These are phyloP conservation scores for Panellus pusillus DNA, from an alignment of 768 basidiomycete species.

Conservation along the genomic window DNA sequence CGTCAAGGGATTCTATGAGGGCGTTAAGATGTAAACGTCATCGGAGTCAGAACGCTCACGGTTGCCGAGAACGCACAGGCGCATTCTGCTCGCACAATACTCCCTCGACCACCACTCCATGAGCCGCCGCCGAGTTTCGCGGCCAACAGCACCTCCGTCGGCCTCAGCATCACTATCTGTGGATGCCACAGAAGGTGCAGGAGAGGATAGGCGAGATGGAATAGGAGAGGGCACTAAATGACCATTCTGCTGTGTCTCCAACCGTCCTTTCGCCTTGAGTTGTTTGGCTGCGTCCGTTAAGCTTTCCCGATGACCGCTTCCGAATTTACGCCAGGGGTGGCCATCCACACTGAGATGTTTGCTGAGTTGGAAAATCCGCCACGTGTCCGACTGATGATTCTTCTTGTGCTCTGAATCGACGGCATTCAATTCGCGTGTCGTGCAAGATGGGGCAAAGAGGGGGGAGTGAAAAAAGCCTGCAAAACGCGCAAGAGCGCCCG, in stretches of 20 bases:
- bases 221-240: constrained; percentile 44
- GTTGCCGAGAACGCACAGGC: constrained; percentile 75
- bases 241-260: constrained; percentile 31
- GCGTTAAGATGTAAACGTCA: neutral
- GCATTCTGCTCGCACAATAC: constrained; percentile 84
- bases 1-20: constrained; percentile 68
- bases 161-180: constrained; percentile 59
- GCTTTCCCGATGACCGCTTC: constrained; percentile 80
- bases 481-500: constrained; percentile 74
- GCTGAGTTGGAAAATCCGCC: constrained; percentile 94
- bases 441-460: constrained; percentile 82
- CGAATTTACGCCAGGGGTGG: constrained; percentile 91
- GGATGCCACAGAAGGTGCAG: constrained; percentile 57
- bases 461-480: constrained; percentile 92
- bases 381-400: constrained; percentile 86
- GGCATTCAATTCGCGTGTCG: constrained; percentile 87
- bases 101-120: constrained; percentile 84
- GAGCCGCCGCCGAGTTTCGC: constrained; percentile 74
- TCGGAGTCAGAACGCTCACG: constrained; percentile 39
- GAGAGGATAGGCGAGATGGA: constrained; percentile 59
- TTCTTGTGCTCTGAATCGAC: constrained; percentile 98
- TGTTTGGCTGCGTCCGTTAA: constrained; percentile 62
- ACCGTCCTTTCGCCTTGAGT: constrained; percentile 49
- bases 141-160: constrained; percentile 75
- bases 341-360: constrained; percentile 79